Evolutionary conservation across 2,329 filamentous ascomycete genomes (phyloP).

Genomic region (Sarocladium kiliense): DNA sequence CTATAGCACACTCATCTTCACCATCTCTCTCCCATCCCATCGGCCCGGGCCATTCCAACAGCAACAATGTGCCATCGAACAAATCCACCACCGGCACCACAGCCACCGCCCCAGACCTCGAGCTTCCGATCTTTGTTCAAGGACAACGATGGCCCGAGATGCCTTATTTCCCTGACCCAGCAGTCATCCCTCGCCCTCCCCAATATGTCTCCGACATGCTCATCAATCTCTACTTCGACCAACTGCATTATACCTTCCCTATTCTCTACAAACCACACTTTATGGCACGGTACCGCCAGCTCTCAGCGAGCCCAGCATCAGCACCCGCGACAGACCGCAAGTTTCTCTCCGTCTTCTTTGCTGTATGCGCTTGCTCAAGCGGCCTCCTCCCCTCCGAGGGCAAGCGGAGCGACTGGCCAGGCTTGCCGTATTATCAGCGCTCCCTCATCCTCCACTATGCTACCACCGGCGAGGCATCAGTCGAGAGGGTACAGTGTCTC

Average conservation of each 20-base stretch:
- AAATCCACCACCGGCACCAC: constrained; percentile 1
- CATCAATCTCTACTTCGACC: constrained; percentile 22
- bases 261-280: constrained; percentile 22
- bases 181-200: constrained; percentile 20
- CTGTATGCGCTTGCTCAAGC: constrained; percentile 23
- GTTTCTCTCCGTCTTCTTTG: constrained; percentile 23
- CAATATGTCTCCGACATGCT: constrained; percentile 23
- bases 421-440: constrained; percentile 15
- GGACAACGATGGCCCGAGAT: constrained; percentile 21
- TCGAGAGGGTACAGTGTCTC: constrained; percentile 23
- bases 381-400: constrained; percentile 16
- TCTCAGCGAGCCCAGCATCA: constrained; percentile 10
- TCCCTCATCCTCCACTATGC: constrained; percentile 10
- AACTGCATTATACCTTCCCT: constrained; percentile 23
- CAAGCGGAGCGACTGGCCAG: constrained; percentile 19
- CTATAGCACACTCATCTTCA: not conserved
- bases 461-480: constrained; percentile 20
- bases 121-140: constrained; percentile 22
- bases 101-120: constrained; percentile 12
- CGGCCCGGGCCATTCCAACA: not conserved
- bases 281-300: constrained; percentile 17
- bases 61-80: not conserved
- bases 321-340: constrained; percentile 12
- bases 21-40: not conserved
- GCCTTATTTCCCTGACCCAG: constrained; percentile 20